Conservation (phyloP, 78 protist genomes). For the Chrysochromulina tobinii region DNA sequence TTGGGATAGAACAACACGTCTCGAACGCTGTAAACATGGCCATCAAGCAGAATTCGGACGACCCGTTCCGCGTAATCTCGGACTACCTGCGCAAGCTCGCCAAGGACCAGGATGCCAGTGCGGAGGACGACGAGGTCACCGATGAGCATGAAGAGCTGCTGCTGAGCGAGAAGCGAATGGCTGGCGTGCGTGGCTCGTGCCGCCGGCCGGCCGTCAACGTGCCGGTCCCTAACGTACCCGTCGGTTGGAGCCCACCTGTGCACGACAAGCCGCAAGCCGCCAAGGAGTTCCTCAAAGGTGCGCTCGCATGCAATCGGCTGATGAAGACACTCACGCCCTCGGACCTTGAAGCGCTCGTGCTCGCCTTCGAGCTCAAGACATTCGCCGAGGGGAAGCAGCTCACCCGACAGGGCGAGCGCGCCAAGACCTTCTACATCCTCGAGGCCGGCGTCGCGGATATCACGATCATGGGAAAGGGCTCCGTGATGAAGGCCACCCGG, state of each 20-base stretch:
- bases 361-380: background rate
- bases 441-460: background rate
- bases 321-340: background rate
- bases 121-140: background rate
- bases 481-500: background rate
- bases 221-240: background rate
- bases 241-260: background rate
- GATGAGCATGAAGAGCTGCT: background rate
- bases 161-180: background rate
- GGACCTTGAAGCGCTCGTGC: background rate
- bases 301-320: background rate
- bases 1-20: background rate
- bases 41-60: background rate
- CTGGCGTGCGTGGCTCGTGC: background rate
- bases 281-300: background rate
- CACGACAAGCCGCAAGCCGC: background rate
- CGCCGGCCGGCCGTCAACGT: background rate
- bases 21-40: background rate
- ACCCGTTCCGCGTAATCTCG: background rate
- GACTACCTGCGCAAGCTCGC: background rate
- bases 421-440: slow-evolving; percentile 37
- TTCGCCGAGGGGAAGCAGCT: background rate
- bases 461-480: background rate
- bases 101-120: background rate
- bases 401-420: slow-evolving; percentile 38